Evolutionary conservation across 1,139 yeast genomes (phyloP).

Genomic region (Blastobotrys elegans): DNA sequence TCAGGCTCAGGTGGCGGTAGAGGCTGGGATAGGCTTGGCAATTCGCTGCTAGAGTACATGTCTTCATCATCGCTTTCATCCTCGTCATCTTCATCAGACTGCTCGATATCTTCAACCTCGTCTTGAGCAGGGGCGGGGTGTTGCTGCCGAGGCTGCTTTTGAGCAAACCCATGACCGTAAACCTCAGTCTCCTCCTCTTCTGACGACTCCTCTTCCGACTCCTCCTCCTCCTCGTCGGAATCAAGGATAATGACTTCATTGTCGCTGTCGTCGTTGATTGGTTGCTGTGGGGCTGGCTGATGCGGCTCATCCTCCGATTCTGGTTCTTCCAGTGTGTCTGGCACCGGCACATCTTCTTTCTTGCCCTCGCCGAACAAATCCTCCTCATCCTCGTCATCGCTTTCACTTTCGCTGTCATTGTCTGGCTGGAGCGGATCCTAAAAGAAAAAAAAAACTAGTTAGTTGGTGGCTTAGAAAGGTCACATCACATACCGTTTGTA

Average conservation of each 20-base stretch:
- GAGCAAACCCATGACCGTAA: neutral
- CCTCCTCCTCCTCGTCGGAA: conserved; percentile 16
- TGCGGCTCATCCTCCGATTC: neutral
- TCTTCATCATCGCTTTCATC: conserved; percentile 4
- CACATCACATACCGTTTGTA: neutral
- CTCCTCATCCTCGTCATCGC: neutral
- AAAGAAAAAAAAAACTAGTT: no score
- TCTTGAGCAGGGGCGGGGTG: neutral
- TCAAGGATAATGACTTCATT: conserved; percentile 14
- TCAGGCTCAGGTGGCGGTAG: neutral
- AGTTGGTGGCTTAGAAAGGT: neutral
- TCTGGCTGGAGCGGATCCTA: no score
- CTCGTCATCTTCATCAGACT: neutral
- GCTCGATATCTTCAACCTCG: neutral
- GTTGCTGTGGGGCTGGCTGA: conserved; percentile 1
- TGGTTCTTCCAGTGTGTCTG: no score
- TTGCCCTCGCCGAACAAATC: neutral
- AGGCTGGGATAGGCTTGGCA: conserved; percentile 14
- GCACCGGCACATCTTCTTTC: no score
- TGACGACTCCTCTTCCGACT: conserved; percentile 1
- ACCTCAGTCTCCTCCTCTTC: conserved; percentile 16
- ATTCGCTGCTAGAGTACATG: conserved; percentile 12
- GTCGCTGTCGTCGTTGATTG: conserved; percentile 8
- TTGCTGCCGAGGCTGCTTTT: neutral
- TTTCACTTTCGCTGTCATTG: neutral